Conservation (phyloP, 768 basidiomycete genomes). For the Rhodosporidiobolus sp. region DNA sequence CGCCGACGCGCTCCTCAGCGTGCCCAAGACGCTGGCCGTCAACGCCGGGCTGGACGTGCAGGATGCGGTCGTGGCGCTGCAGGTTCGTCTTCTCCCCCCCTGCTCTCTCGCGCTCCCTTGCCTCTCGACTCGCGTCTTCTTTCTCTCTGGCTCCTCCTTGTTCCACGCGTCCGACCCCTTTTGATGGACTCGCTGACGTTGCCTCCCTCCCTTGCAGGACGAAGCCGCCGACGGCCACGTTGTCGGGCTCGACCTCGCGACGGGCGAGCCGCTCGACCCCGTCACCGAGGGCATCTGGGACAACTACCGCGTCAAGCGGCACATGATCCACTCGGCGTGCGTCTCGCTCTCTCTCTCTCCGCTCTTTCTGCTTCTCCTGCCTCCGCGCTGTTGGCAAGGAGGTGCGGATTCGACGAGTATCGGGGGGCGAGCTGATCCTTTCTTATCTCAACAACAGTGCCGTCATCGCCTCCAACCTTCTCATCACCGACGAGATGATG, state of each 20-base stretch:
- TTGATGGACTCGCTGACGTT: background rate
- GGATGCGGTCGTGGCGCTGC: slow-evolving; percentile 85
- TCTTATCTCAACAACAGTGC: slow-evolving; percentile 46
- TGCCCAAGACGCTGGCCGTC: slow-evolving; percentile 92
- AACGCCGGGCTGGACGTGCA: slow-evolving; percentile 98
- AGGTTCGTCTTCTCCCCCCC: slow-evolving; percentile 63
- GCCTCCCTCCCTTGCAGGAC: slow-evolving; percentile 56
- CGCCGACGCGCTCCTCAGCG: slow-evolving; percentile 86
- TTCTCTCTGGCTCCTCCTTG: too few relatives aligned
- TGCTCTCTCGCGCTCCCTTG: slow-evolving; percentile 22
- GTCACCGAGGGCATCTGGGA: slow-evolving; percentile 97
- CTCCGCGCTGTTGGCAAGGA: too few relatives aligned
- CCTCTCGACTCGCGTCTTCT: background rate
- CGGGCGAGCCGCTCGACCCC: slow-evolving; percentile 94
- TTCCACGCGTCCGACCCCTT: background rate
- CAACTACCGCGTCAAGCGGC: slow-evolving; percentile 96
- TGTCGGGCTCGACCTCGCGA: slow-evolving; percentile 85
- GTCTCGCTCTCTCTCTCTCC: too few relatives aligned
- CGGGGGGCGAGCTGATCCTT: too few relatives aligned
- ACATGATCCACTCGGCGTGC: slow-evolving; percentile 96
- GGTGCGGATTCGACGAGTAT: too few relatives aligned
- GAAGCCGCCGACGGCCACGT: slow-evolving; percentile 90
- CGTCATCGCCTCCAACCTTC: slow-evolving; percentile 82
- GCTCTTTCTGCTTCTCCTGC: slow-evolving; percentile 18
- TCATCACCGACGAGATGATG: slow-evolving; percentile 94